Evolutionary conservation across 2,329 filamentous ascomycete genomes (phyloP).

Genomic region (Nemania sp.): DNA sequence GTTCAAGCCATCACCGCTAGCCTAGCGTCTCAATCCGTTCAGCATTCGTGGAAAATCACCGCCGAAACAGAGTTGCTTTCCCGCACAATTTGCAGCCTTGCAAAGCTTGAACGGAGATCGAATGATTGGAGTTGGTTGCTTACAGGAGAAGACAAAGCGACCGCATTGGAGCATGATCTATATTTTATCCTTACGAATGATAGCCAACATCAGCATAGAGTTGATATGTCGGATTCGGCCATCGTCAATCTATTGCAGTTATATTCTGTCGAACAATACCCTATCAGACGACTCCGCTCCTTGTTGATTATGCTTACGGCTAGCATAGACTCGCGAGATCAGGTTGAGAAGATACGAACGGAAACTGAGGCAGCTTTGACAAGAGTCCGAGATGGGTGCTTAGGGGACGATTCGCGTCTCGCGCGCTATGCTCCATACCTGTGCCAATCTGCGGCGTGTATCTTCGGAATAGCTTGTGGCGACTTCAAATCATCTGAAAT

Average conservation of each 20-base stretch:
- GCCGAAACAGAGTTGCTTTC: conserved; percentile 66
- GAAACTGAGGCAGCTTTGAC: conserved; percentile 56
- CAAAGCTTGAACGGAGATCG: conserved; percentile 68
- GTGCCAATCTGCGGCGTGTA: conserved; percentile 58
- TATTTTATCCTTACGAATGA: conserved; percentile 59
- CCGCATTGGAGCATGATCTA: conserved; percentile 71
- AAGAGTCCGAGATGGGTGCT: conserved; percentile 52
- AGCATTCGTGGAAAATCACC: conserved; percentile 64
- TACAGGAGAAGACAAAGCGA: conserved; percentile 64
- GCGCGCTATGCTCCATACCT: conserved; percentile 62
- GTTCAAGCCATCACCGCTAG: conserved; percentile 64
- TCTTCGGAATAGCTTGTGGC: conserved; percentile 57
- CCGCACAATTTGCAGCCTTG: conserved; percentile 69
- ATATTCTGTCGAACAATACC: conserved; percentile 63
- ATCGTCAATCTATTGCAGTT: conserved; percentile 62
- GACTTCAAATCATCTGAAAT: conserved; percentile 53
- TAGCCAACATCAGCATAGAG: conserved; percentile 49
- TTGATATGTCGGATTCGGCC: conserved; percentile 59
- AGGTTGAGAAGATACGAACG: conserved; percentile 54
- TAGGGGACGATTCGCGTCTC: conserved; percentile 61
- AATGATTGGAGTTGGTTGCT: conserved; percentile 68
- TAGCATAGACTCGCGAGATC: conserved; percentile 59
- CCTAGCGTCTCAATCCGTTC: conserved; percentile 63
- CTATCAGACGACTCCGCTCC: conserved; percentile 65
- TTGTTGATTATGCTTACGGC: conserved; percentile 62